Percentiles rank a stretch among this genome's conserved stretches.
Evolutionary conservation across 768 basidiomycete species (phyloP).

Genomic region (Trametes villosa): DNA sequence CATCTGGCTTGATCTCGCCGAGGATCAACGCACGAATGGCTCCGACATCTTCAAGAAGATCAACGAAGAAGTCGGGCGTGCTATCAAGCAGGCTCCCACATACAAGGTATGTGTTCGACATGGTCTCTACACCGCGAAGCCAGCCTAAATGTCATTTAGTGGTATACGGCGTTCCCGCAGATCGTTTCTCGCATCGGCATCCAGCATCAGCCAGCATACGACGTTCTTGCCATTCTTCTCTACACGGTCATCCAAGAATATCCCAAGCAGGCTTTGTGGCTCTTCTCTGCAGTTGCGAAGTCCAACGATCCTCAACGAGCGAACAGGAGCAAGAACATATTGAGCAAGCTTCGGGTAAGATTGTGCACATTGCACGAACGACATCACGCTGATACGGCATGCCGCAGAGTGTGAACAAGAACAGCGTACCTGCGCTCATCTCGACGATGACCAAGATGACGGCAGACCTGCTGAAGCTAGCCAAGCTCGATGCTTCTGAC

Average conservation of each 20-base stretch:
- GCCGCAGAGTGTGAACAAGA: conserved; percentile 49
- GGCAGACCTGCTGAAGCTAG: conserved; percentile 68
- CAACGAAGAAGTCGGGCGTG: conserved; percentile 47
- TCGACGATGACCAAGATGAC: conserved; percentile 63
- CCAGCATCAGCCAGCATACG: conserved; percentile 60
- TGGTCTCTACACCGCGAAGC: neutral
- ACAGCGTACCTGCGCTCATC: conserved; percentile 56
- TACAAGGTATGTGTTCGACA: conserved; percentile 67
- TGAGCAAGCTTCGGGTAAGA: conserved; percentile 62
- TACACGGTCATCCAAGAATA: conserved; percentile 74
- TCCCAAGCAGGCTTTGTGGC: conserved; percentile 92
- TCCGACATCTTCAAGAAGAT: conserved; percentile 56
- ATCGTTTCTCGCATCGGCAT: conserved; percentile 94
- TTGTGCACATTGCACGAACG: neutral
- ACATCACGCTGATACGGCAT: neutral
- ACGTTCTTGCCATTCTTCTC: conserved; percentile 68
- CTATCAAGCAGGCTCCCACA: conserved; percentile 64
- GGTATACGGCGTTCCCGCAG: conserved; percentile 96
- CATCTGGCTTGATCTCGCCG: conserved; percentile 93
- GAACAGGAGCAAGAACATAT: conserved; percentile 59
- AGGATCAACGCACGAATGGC: conserved; percentile 33
- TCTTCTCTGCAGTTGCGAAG: conserved; percentile 86
- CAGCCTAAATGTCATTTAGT: conserved; percentile 51
- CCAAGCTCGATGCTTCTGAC: conserved; percentile 54
- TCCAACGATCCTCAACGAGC: conserved; percentile 71